These are phyloP conservation scores for Penicillium antarcticum DNA, from an alignment of 495 filamentous ascomycete genomes.

Conservation along the genomic window DNA sequence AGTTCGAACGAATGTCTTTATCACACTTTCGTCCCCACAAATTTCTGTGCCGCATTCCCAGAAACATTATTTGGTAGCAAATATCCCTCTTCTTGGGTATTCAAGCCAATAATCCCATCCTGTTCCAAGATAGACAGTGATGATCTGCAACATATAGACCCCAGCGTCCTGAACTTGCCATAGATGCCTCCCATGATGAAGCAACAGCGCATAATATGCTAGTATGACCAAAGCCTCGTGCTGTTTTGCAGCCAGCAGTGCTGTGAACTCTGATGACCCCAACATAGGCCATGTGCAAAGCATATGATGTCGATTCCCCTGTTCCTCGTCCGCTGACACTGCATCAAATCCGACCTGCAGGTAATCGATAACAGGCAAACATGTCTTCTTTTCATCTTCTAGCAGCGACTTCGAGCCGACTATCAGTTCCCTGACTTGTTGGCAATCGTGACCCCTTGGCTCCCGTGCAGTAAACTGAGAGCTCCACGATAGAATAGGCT, in stretches of 20 bases:
- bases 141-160: conserved; percentile 28
- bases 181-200: conserved; percentile 27
- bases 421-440: too few species aligned
- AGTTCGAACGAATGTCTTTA: too few species aligned
- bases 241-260: conserved; percentile 19
- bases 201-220: conserved; percentile 35
- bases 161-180: conserved; percentile 41
- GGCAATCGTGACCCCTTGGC: too few species aligned
- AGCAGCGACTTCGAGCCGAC: neutral
- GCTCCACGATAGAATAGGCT: conserved; percentile 13
- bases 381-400: conserved; percentile 22
- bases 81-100: neutral
- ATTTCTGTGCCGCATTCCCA: too few species aligned
- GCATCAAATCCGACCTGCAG: conserved; percentile 23
- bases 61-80: too few species aligned
- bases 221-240: conserved; percentile 40
- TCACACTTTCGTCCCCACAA: too few species aligned
- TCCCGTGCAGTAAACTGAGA: conserved; percentile 15
- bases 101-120: conserved; percentile 17
- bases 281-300: conserved; percentile 30
- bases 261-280: conserved; percentile 22
- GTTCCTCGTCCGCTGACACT: conserved; percentile 1
- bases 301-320: conserved; percentile 24
- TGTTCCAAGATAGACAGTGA: conserved; percentile 30
- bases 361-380: conserved; percentile 11